A percentile compares a stretch with the other conserved stretches of the same genome.
phyloP scores from a whole-genome alignment of 371 early-diverging fungal species.

The Mortierella polycephala region DNA sequence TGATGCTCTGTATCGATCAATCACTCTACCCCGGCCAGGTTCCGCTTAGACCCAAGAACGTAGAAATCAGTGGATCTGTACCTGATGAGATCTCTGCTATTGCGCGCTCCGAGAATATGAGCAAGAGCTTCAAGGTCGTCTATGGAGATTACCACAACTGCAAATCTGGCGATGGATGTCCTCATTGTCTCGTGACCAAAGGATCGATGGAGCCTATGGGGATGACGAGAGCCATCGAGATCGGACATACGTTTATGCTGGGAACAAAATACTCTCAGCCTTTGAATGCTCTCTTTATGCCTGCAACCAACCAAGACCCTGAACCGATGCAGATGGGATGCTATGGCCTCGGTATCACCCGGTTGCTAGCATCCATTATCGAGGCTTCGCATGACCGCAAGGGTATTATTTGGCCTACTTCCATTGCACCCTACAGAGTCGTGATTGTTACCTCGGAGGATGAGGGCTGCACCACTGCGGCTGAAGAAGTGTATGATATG shows the following conservation, averaged over 20 bases:
- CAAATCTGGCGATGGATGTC: conserved; percentile 74
- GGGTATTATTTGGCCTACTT: conserved; percentile 83
- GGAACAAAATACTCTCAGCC: conserved; percentile 86
- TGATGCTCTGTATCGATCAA: conserved; percentile 42
- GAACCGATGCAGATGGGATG: conserved; percentile 90
- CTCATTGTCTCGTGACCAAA: conserved; percentile 58
- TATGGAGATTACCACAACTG: conserved; percentile 67
- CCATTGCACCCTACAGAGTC: conserved; percentile 79
- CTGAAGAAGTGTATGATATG: conserved; percentile 62
- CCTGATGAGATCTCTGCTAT: conserved; percentile 29
- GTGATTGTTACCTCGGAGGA: conserved; percentile 65
- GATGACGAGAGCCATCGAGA: conserved; percentile 81
- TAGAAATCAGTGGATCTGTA: conserved; percentile 8
- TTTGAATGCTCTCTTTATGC: conserved; percentile 69
- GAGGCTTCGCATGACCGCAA: conserved; percentile 73
- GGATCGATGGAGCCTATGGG: conserved; percentile 45
- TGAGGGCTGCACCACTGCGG: conserved; percentile 55
- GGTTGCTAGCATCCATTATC: conserved; percentile 82
- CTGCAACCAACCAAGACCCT: conserved; percentile 25
- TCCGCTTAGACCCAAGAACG: conserved; percentile 11
- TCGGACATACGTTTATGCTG: conserved; percentile 92
- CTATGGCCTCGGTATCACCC: conserved; percentile 88
- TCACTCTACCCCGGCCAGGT: conserved; percentile 44
- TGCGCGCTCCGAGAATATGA: background rate
- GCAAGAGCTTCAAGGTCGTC: conserved; percentile 16